phyloP scores from a whole-genome alignment of 345 rosid species.

The Leavenworthia alabamica region DNA sequence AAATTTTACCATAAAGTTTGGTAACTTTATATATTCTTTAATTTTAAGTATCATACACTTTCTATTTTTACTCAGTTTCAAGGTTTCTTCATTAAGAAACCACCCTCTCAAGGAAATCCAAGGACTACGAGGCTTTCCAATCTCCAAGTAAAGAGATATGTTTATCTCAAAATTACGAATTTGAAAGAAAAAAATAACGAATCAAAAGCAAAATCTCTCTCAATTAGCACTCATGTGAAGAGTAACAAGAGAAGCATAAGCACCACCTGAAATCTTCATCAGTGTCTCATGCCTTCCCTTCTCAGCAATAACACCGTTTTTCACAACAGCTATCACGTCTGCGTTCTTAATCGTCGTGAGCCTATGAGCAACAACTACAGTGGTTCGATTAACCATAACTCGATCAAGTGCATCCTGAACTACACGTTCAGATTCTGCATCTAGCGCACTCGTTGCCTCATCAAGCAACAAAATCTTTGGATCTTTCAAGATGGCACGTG shows the following conservation, averaged over 20 bases:
- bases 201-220: not conserved
- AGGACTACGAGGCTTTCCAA: not conserved
- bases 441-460: conserved; percentile 71
- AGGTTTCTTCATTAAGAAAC: not conserved
- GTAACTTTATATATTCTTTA: not conserved
- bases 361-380: conserved; percentile 47
- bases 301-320: conserved; percentile 43
- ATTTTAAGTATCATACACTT: not conserved
- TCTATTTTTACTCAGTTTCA: not conserved
- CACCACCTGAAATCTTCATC: conserved; percentile 38
- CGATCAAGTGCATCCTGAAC: conserved; percentile 44
- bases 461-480: conserved; percentile 60
- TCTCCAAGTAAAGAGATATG: no score
- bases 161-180: conserved; percentile 9
- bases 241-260: conserved; percentile 44
- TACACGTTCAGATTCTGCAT: conserved; percentile 61
- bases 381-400: conserved; percentile 36
- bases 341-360: conserved; percentile 45
- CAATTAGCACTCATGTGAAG: conserved; percentile 33
- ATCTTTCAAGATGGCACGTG: conserved; percentile 43
- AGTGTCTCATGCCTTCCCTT: conserved; percentile 45
- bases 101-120: not conserved
- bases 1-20: not conserved
- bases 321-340: conserved; percentile 44
- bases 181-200: not conserved